Evolutionary conservation across 345 rosid genomes (phyloP).

Genomic region (Viola odorata): DNA sequence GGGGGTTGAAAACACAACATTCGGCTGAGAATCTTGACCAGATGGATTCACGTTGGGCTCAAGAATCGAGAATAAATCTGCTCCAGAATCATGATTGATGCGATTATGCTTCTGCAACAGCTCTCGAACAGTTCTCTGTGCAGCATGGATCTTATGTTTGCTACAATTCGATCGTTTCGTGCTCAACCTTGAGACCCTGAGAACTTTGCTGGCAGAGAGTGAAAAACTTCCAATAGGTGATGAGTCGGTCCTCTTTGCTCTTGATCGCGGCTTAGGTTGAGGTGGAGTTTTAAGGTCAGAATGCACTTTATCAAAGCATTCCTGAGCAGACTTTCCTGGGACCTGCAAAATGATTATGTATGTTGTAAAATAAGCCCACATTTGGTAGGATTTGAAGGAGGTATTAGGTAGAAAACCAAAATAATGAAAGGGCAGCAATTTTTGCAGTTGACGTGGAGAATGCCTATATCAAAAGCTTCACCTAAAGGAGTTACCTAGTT

Average conservation of each 20-base stretch:
- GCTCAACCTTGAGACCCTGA: constrained; percentile 34
- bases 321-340: constrained; percentile 76
- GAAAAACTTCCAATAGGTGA: constrained; percentile 43
- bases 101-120: constrained; percentile 49
- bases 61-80: constrained; percentile 64
- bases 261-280: constrained; percentile 49
- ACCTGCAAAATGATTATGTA: constrained; percentile 38
- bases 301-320: constrained; percentile 71
- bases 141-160: constrained; percentile 32
- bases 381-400: background rate
- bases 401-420: background rate
- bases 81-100: constrained; percentile 40
- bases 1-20: constrained; percentile 44
- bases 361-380: background rate
- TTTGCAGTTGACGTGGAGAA: too few species aligned
- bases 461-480: too few species aligned
- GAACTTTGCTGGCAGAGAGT: constrained; percentile 67
- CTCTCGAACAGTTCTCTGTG: constrained; percentile 51
- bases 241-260: constrained; percentile 30
- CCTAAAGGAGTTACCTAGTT: too few species aligned
- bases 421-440: too few species aligned
- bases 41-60: constrained; percentile 42
- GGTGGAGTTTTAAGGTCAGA: constrained; percentile 54
- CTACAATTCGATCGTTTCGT: constrained; percentile 25
- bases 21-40: constrained; percentile 12